Evolutionary conservation across 352 stramenopile genomes (phyloP), one percentile per base, ranked within the genome.

Genomic region (Bremia lactucae): DNA sequence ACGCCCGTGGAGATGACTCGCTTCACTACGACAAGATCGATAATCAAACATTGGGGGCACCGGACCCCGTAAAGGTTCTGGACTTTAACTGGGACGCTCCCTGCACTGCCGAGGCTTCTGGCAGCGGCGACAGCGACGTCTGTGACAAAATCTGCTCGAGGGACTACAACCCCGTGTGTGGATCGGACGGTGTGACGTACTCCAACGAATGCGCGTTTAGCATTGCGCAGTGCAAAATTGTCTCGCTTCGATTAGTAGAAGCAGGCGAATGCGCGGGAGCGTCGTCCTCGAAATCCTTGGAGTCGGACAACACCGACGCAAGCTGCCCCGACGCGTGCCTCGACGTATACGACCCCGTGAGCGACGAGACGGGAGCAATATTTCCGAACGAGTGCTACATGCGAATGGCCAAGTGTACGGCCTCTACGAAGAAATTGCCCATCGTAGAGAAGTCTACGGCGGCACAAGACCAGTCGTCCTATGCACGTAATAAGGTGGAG

Each of bases 311-410:
- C 16, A 31, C 40, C 1, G 31, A 9, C 7, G 10, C 22, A 10
- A 44, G 31, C 2, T 71, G 61, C n/a, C 59, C 62, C 31, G 46
- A 62, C 24, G 42, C 51, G 13, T 72, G 62, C 34, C 18, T 62
- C 28, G 59, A 72, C 20, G 59, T 69, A 21, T 70, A 68, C 29
- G 42, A 60, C 11, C 59, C 63, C 4, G 51, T 68, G 4, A 65
- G 49, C 31, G 59, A 66, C 15, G 56, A 57, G 25, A 55, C 60
- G 31, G 61, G 60, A 16, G 49, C 55, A 21, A 68, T 49, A 13
- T 75, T 69, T 40, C 36, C 44, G 10, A 75, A 68, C 41, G 36
- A 48, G 45, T 75, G 64, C 33, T 65, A 63, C 41, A 53, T 75
- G 39, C 36, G 39, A 5, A 62, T 65, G 36, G 48, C 39, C 0